Base-by-base conservation (phyloP, 2,329 filamentous ascomycete species). In the Aspergillus brasiliensis region DNA sequence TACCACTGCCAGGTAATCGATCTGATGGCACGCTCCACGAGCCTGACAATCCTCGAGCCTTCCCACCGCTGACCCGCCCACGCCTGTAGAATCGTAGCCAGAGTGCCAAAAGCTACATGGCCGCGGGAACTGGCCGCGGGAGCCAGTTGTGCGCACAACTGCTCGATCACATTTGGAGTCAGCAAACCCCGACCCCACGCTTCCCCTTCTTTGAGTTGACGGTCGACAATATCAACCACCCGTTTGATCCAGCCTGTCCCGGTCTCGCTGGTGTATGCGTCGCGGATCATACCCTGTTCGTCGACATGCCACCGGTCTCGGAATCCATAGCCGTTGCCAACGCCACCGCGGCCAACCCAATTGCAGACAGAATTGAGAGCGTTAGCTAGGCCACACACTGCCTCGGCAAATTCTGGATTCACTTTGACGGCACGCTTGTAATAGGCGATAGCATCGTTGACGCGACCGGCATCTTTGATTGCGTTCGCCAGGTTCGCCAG, bases 401-500 rank as follows among this genome's bases (percentile, higher is more conserved):
- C 95, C 78, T 99, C 95, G 1, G 95, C 92, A 77, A 99, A 99
- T 34, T 96, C 90, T 0, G 95, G 94, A 67, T 95, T 99, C n/a
- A 93, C 88, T 34, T 85, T 84, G 8, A 99, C 94, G 40, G 95
- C 95, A 64, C 93, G 87, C 70, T 87, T 91, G 79, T 99, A 99
- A 74, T 96, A 98, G 25, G 81, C 80, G 61, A 99, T 98, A 1
- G 95, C 95, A 73, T 99, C 95, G 58, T 88, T 90, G 66, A 98
- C 91, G 46, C 91, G 87, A 2, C 95, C 95, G 67, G 96, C 92
- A 74, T 99, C 95, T 75, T 99, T 99, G 66, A 99, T 93, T 8
- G 95, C 95, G 74, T 99, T 99, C 57, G 95, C 95, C 21, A 99
- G 83, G 70, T 99, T 99, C 3, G 95, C 96, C 57, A 99, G 80